Base-by-base conservation (phyloP, 768 basidiomycete genomes). In the Termitomyces sp. region DNA sequence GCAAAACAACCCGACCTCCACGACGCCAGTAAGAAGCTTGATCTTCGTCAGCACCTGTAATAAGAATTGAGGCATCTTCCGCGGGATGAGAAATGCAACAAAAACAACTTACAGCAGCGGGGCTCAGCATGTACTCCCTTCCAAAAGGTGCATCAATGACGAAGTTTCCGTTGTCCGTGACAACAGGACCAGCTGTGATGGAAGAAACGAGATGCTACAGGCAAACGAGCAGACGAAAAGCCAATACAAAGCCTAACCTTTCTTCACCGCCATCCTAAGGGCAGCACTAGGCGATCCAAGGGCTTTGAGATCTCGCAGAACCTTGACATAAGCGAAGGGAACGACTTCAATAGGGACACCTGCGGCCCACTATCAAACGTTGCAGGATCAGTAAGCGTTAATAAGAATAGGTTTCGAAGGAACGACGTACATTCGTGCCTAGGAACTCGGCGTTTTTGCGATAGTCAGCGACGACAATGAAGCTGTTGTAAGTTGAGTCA, bases 1-100 rank as follows among this genome's bases (percentile, higher is more conserved):
- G 67, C 92, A 94, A 75, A 99, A 98, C n/a, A 99, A 71, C 0
- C 97, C 97, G 35, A 98, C 97, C 70, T 99, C 97, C n/a, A 98
- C 92, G 23, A 98, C 93, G 46, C 97, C 97, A 3, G 96, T 98
- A 58, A 98, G 78, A 81, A 96, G 83, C 77, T 98, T 98, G 66
- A 98, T 88, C 58, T 80, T 77, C 15, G 76, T 70, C 74, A 96
- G 74, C 17, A 98, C 77, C 91, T 95, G 66, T 8, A 52, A 9
- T 33, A 26, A 52, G 30, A 42, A 21, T 9, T 14, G 54, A 28
- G 48, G 26, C 19, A 49, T 41, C 5, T 55, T 56, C 9, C 17
- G 14, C 11, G 12, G 31, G 17, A n/a, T 30, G 12, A 48, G 19
- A 57, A 33, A 43, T 33, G 5, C 6, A 40, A 48, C 9, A 30